Evolutionary conservation across 345 rosid genomes (phyloP), one percentile per base, ranked within the genome.

Genomic region (Sonneratia caseolaris): DNA sequence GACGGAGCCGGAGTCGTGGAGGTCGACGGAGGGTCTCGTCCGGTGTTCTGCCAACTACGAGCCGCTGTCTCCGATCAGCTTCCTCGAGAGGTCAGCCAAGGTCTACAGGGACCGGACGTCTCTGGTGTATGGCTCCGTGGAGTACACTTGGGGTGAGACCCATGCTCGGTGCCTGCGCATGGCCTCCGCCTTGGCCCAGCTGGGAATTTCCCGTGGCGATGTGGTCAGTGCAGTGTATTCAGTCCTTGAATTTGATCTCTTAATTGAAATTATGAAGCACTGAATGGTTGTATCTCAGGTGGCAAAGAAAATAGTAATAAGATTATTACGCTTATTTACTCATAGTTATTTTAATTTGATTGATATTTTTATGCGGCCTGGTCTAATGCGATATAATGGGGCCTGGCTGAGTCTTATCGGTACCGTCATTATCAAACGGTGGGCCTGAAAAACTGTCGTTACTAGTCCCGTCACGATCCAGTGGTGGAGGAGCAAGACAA

Each of bases 61-160:
- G 3, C 89, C 91, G 68, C 69, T 90, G 73, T 81, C 98, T 3
- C 98, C 98, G 37, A 79, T 90, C 43, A 87, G 76, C 71, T 93
- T 93, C 78, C 69, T 90, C 78, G 95, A 93, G 69, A 69, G 98
- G 62, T 77, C 98, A 14, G 91, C 93, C 0, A 84, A 77, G 64
- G 95, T 85, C 36, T 87, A 87, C 75, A 80, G 86, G 16, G 91
- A 89, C 78, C 64, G 72, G 71, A 82, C 84, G 14, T 83, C 91
- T 0, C 73, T 90, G 49, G 84, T 89, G 22, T 87, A 80, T 70
- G 97, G 95, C 40, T 66, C 81, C 47, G 68, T 73, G 0, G 73
- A 72, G 11, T 82, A 72, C 70, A 86, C 91, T 12, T 93, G 98
- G 97, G 71, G 69, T 12, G 81, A 90, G 74, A 90, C 91, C 10